Percentiles rank a stretch among this genome's conserved stretches.
phyloP scores from a whole-genome alignment of 257 asterid genomes.

The Fraxinus cuspidata region DNA sequence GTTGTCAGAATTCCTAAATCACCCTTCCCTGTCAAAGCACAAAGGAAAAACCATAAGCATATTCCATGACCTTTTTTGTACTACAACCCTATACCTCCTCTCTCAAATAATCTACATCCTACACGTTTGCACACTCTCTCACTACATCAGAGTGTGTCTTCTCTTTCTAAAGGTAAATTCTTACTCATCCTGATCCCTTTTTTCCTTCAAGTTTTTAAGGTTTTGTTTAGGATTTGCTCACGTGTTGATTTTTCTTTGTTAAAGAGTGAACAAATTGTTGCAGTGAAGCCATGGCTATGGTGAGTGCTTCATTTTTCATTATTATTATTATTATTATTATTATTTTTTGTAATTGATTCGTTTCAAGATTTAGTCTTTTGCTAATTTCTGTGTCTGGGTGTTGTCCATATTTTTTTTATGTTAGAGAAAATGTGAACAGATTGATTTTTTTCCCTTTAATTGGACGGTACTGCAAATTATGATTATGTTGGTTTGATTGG shows the following conservation, averaged over 20 bases:
- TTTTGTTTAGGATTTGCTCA: background rate
- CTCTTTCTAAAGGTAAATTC: background rate
- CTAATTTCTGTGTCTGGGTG: background rate
- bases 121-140: background rate
- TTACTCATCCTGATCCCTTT: background rate
- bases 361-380: background rate
- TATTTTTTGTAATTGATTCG: conserved; percentile 27
- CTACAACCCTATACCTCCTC: too few species aligned
- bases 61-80: too few species aligned
- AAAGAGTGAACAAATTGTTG: conserved; percentile 16
- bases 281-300: conserved; percentile 67
- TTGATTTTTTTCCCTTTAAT: background rate
- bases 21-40: too few species aligned
- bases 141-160: background rate
- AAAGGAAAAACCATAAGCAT: too few species aligned
- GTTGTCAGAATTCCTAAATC: too few species aligned
- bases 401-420: background rate
- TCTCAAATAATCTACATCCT: background rate
- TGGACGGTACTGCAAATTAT: background rate
- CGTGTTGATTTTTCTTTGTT: background rate
- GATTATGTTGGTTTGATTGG: background rate
- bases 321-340: too few species aligned
- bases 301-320: conserved; percentile 34
- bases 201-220: background rate
- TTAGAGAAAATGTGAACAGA: background rate